Conservation (phyloP, 108 stramenopile species). For the Schizochytrium sp. region DNA sequence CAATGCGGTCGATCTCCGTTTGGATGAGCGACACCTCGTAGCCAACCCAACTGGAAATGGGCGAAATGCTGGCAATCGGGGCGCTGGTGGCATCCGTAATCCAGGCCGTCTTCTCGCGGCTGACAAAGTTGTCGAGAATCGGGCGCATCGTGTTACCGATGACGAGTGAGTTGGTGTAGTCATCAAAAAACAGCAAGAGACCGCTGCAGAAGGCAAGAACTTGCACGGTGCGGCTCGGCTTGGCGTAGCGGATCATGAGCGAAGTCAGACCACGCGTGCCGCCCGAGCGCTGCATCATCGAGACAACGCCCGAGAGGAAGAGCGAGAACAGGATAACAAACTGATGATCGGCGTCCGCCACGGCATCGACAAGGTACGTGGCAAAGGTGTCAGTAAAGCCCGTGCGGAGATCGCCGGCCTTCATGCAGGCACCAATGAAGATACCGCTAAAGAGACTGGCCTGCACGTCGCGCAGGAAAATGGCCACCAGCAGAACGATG, state of each 20-base stretch:
- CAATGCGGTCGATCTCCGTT: conserved; percentile 40
- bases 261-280: conserved; percentile 43
- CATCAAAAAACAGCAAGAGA: conserved; percentile 43
- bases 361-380: conserved; percentile 45
- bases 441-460: conserved; percentile 42
- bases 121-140: conserved; percentile 40
- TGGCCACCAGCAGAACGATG: conserved; percentile 38
- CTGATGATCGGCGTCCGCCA: conserved; percentile 21
- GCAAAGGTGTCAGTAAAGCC: conserved; percentile 48
- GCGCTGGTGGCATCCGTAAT: conserved; percentile 54
- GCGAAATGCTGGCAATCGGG: conserved; percentile 51
- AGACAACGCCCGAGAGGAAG: conserved; percentile 49
- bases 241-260: conserved; percentile 21
- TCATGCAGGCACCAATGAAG: conserved; percentile 52
- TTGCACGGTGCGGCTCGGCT: conserved; percentile 36
- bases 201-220: conserved; percentile 34
- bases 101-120: conserved; percentile 55
- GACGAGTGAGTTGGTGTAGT: conserved; percentile 51
- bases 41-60: conserved; percentile 53
- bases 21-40: conserved; percentile 50
- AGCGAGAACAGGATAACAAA: conserved; percentile 46
- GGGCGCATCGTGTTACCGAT: conserved; percentile 48
- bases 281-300: conserved; percentile 48
- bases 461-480: conserved; percentile 38
- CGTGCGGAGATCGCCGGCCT: conserved; percentile 24